Conservation (phyloP, 495 filamentous ascomycete species). For the Aspergillus steynii region DNA sequence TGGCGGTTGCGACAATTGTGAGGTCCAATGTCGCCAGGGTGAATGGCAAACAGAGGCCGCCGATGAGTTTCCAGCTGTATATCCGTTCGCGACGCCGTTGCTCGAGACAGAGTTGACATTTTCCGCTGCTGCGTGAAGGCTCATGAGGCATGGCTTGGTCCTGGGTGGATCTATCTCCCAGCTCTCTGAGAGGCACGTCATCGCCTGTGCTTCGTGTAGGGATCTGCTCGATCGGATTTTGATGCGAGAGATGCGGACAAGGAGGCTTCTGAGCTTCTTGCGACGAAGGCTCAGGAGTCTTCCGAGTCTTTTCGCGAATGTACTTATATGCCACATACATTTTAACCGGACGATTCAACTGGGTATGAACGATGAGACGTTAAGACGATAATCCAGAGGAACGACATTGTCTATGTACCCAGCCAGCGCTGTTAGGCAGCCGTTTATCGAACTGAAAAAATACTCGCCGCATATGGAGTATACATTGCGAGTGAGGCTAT, state of each 20-base stretch:
- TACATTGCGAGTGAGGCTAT: background rate
- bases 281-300: background rate
- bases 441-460: background rate
- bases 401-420: too few species aligned
- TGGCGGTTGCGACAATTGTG: constrained; percentile 60
- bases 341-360: background rate
- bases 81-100: constrained; percentile 16
- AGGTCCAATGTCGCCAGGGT: constrained; percentile 53
- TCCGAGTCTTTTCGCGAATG: background rate
- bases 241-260: background rate
- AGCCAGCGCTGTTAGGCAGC: too few species aligned
- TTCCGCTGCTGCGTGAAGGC: background rate
- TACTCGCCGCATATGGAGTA: background rate
- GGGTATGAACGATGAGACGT: background rate
- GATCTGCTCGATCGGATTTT: background rate
- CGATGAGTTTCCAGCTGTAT: constrained; percentile 56
- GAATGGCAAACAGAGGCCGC: constrained; percentile 54
- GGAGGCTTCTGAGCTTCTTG: background rate
- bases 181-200: too few species aligned
- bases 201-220: too few species aligned
- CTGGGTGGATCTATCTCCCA: background rate
- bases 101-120: background rate
- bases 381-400: background rate
- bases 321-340: constrained; percentile 4
- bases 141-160: too few species aligned